Base-by-base conservation (phyloP, 75 land plant species). In the Pinus tabuliformis region DNA sequence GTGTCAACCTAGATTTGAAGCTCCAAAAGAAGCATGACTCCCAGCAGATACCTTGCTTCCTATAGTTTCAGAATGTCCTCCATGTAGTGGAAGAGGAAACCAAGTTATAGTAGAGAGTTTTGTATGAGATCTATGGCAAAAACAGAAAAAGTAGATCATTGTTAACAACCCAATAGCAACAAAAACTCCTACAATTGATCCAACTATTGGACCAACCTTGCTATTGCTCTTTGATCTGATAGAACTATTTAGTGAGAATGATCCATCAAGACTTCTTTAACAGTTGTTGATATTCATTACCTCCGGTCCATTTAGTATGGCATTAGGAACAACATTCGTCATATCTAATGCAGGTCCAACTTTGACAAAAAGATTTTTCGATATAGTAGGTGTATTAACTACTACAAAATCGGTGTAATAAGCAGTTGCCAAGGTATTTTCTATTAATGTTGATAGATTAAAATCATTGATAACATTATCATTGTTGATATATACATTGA, bases 241-340 rank as follows among this genome's bases (percentile, higher is more conserved):
- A 73, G 26, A 70, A 36, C 26, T 54, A 16, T 77, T 70, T 56
- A 75, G 80, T 56, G 86, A 70, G 30, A 58, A 59, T 33, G 63
- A 49, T n/a, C 60, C 85, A 63, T 58, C 78, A 28, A 75, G 60
- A 24, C 78, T 70, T 18, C 42, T 77, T 42, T 24, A 57, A 13
- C 78, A 77, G 64, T 85, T 82, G 81, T 79, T 90, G 81, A 97
- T 74, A 86, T 94, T 97, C 84, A 92, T 78, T 6, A 97, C 81
- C 88, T 97, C 99, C 75, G 94, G 24, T 15, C 99, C 99, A 80
- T 94, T 97, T 8, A 94, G 82, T 28, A 94, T 84, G 1, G 97
- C 92, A 58, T 58, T 18, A 3, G 59, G 1, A 11, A 28, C 4
- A 75, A 42, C 11, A 77, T 28, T 0, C 89, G 88, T 3, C 87